These are phyloP conservation scores for Globisporangium cylindrosporum DNA, from an alignment of 352 stramenopile genomes.

Conservation along the genomic window DNA sequence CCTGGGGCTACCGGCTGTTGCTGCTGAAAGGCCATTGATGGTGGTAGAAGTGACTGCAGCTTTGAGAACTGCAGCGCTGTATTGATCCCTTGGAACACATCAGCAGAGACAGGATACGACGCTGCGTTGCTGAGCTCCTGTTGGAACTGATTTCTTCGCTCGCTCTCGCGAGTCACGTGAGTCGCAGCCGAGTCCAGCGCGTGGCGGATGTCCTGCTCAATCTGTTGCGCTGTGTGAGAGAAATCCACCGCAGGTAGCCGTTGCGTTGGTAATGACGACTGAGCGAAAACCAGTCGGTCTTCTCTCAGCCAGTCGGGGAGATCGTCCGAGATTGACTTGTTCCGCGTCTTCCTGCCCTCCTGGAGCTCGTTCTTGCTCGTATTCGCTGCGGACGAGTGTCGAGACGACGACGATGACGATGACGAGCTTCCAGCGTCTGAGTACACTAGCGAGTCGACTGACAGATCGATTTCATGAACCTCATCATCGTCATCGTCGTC, in stretches of 20 bases:
- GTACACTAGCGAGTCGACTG: slow-evolving; percentile 11
- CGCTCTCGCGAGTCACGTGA: slow-evolving; percentile 34
- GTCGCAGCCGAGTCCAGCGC: slow-evolving; percentile 50
- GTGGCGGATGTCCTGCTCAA: slow-evolving; percentile 56
- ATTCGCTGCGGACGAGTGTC: background rate
- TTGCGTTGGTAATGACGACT: background rate
- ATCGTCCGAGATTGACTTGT: slow-evolving; percentile 11
- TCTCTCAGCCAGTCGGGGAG: slow-evolving; percentile 20
- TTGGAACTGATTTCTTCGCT: slow-evolving; percentile 42
- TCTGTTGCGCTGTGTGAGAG: slow-evolving; percentile 37
- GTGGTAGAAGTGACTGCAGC: background rate
- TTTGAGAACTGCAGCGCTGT: background rate
- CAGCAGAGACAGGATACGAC: slow-evolving; percentile 3
- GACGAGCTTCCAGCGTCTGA: slow-evolving; percentile 13
- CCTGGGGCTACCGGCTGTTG: background rate
- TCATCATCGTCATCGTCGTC: slow-evolving; percentile 10
- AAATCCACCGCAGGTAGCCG: slow-evolving; percentile 7
- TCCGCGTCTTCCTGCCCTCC: background rate
- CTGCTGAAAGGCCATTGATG: background rate
- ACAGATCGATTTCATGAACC: slow-evolving; percentile 11
- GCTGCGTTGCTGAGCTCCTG: slow-evolving; percentile 22
- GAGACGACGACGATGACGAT: slow-evolving; percentile 1
- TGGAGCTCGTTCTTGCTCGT: background rate
- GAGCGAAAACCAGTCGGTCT: background rate
- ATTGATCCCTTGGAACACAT: background rate